phyloP scores from a whole-genome alignment of 768 basidiomycete genomes.

The Clitopilus passeckerianus region DNA sequence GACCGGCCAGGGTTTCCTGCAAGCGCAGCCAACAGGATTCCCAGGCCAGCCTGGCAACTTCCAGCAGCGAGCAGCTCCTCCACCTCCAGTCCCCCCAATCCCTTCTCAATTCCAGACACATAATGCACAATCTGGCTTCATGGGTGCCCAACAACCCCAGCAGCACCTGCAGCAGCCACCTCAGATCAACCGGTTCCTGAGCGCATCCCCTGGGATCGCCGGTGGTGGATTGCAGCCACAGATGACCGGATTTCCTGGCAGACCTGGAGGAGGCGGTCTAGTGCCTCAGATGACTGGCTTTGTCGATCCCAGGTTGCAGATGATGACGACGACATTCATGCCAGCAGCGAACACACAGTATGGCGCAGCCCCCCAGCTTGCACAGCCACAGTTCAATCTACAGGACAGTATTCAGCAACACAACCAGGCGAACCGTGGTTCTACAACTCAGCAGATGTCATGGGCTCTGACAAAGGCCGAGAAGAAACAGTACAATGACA shows the following conservation, averaged over 20 bases:
- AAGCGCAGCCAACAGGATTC: conserved; percentile 52
- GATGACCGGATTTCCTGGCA: conserved; percentile 53
- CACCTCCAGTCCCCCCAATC: conserved; percentile 59
- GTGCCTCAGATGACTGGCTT: conserved; percentile 77
- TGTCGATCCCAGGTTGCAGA: conserved; percentile 75
- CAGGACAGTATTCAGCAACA: conserved; percentile 88
- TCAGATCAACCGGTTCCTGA: conserved; percentile 46
- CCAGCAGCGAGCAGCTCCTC: conserved; percentile 42
- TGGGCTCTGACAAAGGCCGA: conserved; percentile 88
- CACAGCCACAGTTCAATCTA: conserved; percentile 60
- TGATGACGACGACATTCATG: conserved; percentile 93
- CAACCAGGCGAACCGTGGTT: conserved; percentile 69
- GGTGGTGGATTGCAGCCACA: conserved; percentile 42
- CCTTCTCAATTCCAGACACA: conserved; percentile 59
- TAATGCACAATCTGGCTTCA: conserved; percentile 33
- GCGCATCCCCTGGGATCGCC: conserved; percentile 47
- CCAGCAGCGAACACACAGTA: conserved; percentile 65
- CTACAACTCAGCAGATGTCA: conserved; percentile 61
- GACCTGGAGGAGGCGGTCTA: conserved; percentile 34
- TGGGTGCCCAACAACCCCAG: conserved; percentile 25
- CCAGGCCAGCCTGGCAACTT: conserved; percentile 28
- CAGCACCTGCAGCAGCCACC: conserved; percentile 28
- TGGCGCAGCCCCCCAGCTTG: conserved; percentile 60
- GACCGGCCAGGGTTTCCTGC: conserved; percentile 37
- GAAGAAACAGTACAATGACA: conserved; percentile 94